These are phyloP conservation scores for Heterobasidion parviporum DNA, from an alignment of 1,284 basidiomycete species.

Conservation along the genomic window DNA sequence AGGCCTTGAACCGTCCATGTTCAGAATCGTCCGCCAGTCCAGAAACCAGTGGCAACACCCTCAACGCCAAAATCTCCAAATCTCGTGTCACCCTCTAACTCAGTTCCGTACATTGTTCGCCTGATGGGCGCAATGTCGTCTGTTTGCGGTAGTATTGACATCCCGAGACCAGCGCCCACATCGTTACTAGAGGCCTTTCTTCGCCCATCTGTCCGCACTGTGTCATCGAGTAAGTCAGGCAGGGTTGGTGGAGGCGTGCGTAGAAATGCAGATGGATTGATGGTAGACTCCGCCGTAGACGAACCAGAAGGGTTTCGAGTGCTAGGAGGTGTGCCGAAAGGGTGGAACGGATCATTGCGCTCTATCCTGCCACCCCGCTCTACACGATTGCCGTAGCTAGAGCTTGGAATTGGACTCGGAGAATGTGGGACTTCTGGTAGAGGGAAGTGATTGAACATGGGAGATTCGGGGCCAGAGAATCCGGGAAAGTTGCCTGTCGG, in stretches of 20 bases:
- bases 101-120: constrained; percentile 75
- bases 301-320: constrained; percentile 8
- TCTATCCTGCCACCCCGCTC: constrained; percentile 21
- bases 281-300: constrained; percentile 7
- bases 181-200: constrained; percentile 17
- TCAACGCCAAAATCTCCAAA: constrained; percentile 78
- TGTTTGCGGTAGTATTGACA: constrained; percentile 7
- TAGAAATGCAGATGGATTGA: constrained; percentile 15
- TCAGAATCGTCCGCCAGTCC: constrained; percentile 16
- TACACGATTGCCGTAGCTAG: constrained; percentile 4
- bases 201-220: constrained; percentile 4
- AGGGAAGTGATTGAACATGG: constrained; percentile 39
- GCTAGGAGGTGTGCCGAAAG: constrained; percentile 13
- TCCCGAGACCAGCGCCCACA: constrained; percentile 16
- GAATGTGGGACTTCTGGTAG: constrained; percentile 63
- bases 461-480: constrained; percentile 3
- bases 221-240: constrained; percentile 9
- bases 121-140: constrained; percentile 31
- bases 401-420: constrained; percentile 43
- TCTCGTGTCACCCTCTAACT: constrained; percentile 63
- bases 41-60: constrained; percentile 62
- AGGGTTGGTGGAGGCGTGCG: constrained; percentile 14
- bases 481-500: constrained; percentile 20
- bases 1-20: not conserved
- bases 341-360: constrained; percentile 21